Conservation (phyloP, 163 green algal genomes). For the Volvox carteri region DNA sequence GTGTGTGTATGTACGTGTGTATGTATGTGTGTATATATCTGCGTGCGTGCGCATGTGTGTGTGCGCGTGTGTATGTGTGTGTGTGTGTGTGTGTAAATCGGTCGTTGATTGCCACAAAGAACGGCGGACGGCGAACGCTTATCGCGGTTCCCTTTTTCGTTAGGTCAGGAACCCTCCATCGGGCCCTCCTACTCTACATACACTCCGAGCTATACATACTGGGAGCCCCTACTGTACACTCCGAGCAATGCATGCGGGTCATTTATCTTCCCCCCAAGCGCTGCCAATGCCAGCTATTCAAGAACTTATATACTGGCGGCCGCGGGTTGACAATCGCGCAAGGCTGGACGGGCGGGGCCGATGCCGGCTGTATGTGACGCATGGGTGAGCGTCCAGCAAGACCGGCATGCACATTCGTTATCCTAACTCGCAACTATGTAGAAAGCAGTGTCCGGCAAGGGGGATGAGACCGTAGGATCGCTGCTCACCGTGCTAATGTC, state of each 20-base stretch:
- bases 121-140: neutral
- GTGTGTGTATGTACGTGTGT: too few relatives aligned
- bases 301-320: too few relatives aligned
- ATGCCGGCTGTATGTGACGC: neutral
- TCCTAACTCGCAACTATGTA: too few relatives aligned
- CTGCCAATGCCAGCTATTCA: too few relatives aligned
- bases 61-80: neutral
- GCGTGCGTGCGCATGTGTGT: too few relatives aligned
- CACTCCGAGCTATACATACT: too few relatives aligned
- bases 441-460: too few relatives aligned
- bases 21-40: too few relatives aligned
- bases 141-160: neutral
- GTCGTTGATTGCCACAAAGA: neutral
- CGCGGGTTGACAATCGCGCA: neutral
- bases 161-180: neutral
- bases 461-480: too few relatives aligned
- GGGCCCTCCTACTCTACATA: neutral
- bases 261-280: neutral
- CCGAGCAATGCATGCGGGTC: too few relatives aligned
- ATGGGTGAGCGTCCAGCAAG: neutral
- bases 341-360: too few relatives aligned
- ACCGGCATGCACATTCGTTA: neutral
- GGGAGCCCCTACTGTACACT: too few relatives aligned
- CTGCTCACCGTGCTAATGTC: neutral
- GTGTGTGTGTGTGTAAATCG: neutral